Conservation (phyloP, 306 rosid genomes). For the Prunus armeniaca region DNA sequence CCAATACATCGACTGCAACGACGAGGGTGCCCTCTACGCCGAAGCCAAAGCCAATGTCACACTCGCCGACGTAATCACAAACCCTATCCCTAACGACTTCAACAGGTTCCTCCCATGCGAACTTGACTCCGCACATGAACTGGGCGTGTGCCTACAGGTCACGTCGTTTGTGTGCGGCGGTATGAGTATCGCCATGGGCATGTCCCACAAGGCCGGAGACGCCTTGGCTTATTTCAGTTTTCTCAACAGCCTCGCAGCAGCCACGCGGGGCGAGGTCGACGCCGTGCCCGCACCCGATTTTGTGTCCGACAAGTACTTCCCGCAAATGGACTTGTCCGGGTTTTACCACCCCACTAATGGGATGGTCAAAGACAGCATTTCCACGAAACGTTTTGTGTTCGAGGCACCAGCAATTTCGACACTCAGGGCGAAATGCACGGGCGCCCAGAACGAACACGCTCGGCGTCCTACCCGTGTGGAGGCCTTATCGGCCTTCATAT, state of each 20-base stretch:
- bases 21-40: slow-evolving; percentile 15
- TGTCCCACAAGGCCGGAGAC: slow-evolving; percentile 14
- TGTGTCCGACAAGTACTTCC: slow-evolving; percentile 28
- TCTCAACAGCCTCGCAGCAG: slow-evolving; percentile 19
- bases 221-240: slow-evolving; percentile 5
- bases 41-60: slow-evolving; percentile 14
- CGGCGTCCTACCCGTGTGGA: slow-evolving; percentile 37
- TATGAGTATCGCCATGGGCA: slow-evolving; percentile 6
- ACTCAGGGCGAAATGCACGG: slow-evolving; percentile 13
- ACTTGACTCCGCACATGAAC: slow-evolving; percentile 6
- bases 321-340: slow-evolving; percentile 22
- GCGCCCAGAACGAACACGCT: not conserved
- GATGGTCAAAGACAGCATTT: slow-evolving; percentile 14
- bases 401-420: slow-evolving; percentile 2
- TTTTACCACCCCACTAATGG: not conserved
- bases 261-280: slow-evolving; percentile 4
- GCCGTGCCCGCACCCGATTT: slow-evolving; percentile 6
- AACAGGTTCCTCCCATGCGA: slow-evolving; percentile 11
- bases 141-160: slow-evolving; percentile 13
- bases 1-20: slow-evolving; percentile 22
- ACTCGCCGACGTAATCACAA: slow-evolving; percentile 4
- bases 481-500: slow-evolving; percentile 43
- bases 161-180: slow-evolving; percentile 8
- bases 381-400: slow-evolving; percentile 25
- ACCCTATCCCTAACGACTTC: slow-evolving; percentile 16